phyloP scores from a whole-genome alignment of 148 eudicot species.

The Chenopodium formosanum region DNA sequence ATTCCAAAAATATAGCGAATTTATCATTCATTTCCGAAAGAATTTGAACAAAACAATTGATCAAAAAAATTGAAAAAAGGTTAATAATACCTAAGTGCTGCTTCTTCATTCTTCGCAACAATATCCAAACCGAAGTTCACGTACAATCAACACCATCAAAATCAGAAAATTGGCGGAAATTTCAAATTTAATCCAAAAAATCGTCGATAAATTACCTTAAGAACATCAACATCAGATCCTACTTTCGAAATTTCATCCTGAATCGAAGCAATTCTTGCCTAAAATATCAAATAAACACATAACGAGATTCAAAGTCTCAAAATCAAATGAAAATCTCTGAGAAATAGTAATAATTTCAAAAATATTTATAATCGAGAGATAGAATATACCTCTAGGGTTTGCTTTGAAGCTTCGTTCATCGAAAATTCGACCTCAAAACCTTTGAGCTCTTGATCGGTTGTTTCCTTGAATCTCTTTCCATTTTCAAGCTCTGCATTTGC shows the following conservation, averaged over 20 bases:
- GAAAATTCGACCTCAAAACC: constrained; percentile 74
- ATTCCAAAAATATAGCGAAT: neutral
- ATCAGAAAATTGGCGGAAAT: constrained; percentile 11
- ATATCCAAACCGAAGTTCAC: constrained; percentile 18
- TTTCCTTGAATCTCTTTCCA: constrained; percentile 56
- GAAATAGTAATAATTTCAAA: neutral
- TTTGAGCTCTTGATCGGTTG: constrained; percentile 56
- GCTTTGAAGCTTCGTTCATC: constrained; percentile 51
- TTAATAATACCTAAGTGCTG: constrained; percentile 41
- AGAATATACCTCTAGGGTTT: constrained; percentile 58
- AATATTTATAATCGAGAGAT: neutral
- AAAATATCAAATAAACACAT: constrained; percentile 15
- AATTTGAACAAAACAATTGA: neutral
- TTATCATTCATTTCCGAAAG: neutral
- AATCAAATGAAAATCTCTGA: neutral
- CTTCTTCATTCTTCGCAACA: constrained; percentile 50
- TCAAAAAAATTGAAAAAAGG: neutral
- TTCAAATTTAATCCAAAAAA: neutral
- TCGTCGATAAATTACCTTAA: constrained; percentile 42
- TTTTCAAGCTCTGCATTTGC: constrained; percentile 49
- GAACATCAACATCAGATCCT: constrained; percentile 55
- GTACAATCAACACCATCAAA: constrained; percentile 17
- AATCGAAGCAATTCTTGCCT: constrained; percentile 55
- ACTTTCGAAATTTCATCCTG: constrained; percentile 59
- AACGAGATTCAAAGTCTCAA: neutral